These are phyloP conservation scores for Pelargonium australe DNA, from an alignment of 441 rosid species.

Conservation along the genomic window DNA sequence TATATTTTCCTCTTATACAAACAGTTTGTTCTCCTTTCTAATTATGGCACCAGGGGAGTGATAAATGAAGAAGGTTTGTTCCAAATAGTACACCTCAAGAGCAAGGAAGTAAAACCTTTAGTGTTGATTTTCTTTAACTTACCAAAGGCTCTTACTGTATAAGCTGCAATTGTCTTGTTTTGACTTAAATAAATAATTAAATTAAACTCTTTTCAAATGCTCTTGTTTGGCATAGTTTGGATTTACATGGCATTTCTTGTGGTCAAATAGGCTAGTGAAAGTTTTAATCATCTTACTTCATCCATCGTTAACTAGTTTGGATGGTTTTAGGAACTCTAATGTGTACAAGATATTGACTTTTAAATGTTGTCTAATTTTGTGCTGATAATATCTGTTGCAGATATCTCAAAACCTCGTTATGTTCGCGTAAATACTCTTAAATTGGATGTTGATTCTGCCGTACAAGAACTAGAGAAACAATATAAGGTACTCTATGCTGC, in stretches of 20 bases:
- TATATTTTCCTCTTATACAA: conserved; percentile 7
- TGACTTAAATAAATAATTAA: neutral
- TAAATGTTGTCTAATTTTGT: conserved; percentile 5
- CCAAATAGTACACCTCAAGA: neutral
- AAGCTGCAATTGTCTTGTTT: neutral
- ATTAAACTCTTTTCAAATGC: neutral
- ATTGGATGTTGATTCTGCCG: conserved; percentile 55
- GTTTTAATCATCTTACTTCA: neutral
- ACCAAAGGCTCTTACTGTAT: neutral
- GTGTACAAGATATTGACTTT: neutral
- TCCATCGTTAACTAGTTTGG: neutral
- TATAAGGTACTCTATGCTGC: conserved; percentile 38
- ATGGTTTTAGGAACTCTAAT: neutral
- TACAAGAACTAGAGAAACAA: conserved; percentile 49
- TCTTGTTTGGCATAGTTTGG: neutral
- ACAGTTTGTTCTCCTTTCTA: conserved; percentile 1
- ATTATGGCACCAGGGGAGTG: neutral
- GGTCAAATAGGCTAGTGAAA: neutral
- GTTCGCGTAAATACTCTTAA: conserved; percentile 84
- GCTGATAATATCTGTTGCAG: conserved; percentile 37
- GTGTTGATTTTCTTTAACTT: neutral
- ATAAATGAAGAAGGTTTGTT: neutral
- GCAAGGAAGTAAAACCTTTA: neutral
- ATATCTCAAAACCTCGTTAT: conserved; percentile 56
- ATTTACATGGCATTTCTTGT: neutral